A percentile compares a stretch with the other conserved stretches of the same genome.
These are phyloP conservation scores for Pseudocercospora pini-densiflorae DNA, from an alignment of 2,329 filamentous ascomycete genomes.

Conservation along the genomic window DNA sequence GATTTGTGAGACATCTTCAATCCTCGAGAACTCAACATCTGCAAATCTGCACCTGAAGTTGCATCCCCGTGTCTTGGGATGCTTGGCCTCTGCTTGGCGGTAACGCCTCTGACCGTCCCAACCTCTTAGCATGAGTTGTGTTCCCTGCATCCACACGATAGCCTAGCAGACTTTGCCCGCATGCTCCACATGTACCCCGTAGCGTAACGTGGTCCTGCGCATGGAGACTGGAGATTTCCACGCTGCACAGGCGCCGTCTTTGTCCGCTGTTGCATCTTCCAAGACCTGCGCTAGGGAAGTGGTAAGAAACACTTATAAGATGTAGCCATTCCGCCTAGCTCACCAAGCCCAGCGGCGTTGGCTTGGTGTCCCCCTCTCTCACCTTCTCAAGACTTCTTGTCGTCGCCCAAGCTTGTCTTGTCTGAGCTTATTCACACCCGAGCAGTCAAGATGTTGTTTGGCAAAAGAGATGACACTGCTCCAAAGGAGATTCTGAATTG, in stretches of 20 bases:
- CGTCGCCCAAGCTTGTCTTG: background rate
- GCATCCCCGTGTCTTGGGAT: background rate
- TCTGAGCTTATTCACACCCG: constrained; percentile 15
- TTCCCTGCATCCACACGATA: constrained; percentile 9
- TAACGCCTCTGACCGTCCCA: constrained; percentile 8
- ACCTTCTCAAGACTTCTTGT: background rate
- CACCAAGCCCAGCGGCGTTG: background rate
- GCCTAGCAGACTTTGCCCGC: constrained; percentile 11
- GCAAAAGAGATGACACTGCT: constrained; percentile 54
- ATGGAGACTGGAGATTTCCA: constrained; percentile 1
- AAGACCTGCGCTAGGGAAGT: background rate
- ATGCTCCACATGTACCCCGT: constrained; percentile 7
- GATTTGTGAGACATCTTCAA: background rate
- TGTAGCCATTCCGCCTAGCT: background rate
- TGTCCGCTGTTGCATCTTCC: constrained; percentile 9
- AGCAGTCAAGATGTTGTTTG: constrained; percentile 34
- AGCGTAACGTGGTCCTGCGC: background rate
- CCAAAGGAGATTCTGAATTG: constrained; percentile 76
- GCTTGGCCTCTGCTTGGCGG: constrained; percentile 14
- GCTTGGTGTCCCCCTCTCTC: background rate
- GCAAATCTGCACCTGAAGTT: background rate
- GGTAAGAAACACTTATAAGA: background rate
- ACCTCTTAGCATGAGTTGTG: constrained; percentile 7
- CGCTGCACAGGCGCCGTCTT: constrained; percentile 8
- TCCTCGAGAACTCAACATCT: background rate